Percentiles rank a stretch among this genome's conserved stretches.
phyloP scores from a whole-genome alignment of 2,329 filamentous ascomycete genomes.

The Ramichloridium luteum region DNA sequence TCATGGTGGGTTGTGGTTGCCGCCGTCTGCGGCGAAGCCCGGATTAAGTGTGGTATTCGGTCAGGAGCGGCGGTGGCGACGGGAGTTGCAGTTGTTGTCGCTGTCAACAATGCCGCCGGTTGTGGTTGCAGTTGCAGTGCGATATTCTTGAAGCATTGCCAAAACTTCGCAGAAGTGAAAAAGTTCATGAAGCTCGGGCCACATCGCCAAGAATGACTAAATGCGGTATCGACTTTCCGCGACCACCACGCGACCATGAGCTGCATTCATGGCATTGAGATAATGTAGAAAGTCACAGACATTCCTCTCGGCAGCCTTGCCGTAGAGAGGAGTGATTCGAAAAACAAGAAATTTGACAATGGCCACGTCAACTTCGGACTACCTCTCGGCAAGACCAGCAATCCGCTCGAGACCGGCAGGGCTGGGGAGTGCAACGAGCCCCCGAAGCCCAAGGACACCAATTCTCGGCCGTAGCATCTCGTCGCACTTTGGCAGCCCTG shows the following conservation, averaged over 20 bases:
- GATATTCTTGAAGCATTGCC: constrained; percentile 1
- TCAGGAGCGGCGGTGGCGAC: neutral
- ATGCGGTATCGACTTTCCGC: no score
- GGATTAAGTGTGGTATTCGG: constrained; percentile 3
- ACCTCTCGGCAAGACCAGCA: constrained; percentile 9
- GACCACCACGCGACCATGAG: no score
- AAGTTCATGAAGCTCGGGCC: neutral
- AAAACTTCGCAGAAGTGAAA: neutral
- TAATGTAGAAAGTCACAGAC: no score
- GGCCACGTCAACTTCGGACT: constrained; percentile 11
- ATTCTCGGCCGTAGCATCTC: constrained; percentile 49
- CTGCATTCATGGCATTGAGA: no score
- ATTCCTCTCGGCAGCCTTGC: no score
- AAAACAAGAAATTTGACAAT: no score
- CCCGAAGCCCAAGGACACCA: constrained; percentile 39
- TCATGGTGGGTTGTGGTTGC: constrained; percentile 26
- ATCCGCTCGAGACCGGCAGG: constrained; percentile 11
- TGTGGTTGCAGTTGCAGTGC: no score
- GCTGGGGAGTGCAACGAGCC: constrained; percentile 3
- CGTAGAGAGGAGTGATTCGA: no score
- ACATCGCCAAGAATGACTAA: neutral
- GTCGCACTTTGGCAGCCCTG: constrained; percentile 46
- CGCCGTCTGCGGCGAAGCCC: constrained; percentile 10
- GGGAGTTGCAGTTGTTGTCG: neutral
- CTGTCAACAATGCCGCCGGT: neutral